Evolutionary conservation across 768 basidiomycete genomes (phyloP), one percentile per base, ranked within the genome.

Genomic region (Termitomyces sp.): DNA sequence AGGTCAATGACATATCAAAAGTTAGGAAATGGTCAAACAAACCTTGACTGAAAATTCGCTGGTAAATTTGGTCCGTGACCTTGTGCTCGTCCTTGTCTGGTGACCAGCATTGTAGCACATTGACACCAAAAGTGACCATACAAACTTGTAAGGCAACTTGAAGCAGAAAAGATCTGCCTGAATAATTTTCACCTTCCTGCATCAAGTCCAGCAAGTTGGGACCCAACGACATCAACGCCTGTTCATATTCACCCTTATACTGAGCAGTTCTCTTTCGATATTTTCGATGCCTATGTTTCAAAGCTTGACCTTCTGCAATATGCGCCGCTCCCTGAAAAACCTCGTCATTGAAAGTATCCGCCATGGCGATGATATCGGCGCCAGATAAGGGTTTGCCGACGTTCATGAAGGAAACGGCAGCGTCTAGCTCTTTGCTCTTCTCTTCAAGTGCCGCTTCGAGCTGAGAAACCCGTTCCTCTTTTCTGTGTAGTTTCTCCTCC

Each of bases 261-360:
- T 14, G 47, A 10, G 59, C 43, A 61, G 32, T 69, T 61, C 21
- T 62, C 62, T 19, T 57, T 51, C 34, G 32, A 47, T 14, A 55
- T 47, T 5, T 57, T 48, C 38, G 55, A 60, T 63, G 66, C 66
- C 56, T 64, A 55, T 51, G 46, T 46, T 38, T 54, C 28, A 63
- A 66, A 14, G 68, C 63, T 60, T 78, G 66, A 1, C 69, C 61
- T 51, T 83, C 80, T 4, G 81, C 73, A 68, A 82, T 74, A 53
- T 67, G 70, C 1, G 80, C 77, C 1, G 80, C 75, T 12, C 71
- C 72, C 58, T 83, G 81, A 32, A 77, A 70, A 24, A 83, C 77
- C 49, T 80, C 76, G 5, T 71, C 65, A 57, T 83, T 83, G 35
- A 84, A 64, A 12, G 65, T 64, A 49, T 76, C 68, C n/a, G 83